These are phyloP conservation scores for Mrakia gelida DNA, from an alignment of 768 basidiomycete species.

Conservation along the genomic window DNA sequence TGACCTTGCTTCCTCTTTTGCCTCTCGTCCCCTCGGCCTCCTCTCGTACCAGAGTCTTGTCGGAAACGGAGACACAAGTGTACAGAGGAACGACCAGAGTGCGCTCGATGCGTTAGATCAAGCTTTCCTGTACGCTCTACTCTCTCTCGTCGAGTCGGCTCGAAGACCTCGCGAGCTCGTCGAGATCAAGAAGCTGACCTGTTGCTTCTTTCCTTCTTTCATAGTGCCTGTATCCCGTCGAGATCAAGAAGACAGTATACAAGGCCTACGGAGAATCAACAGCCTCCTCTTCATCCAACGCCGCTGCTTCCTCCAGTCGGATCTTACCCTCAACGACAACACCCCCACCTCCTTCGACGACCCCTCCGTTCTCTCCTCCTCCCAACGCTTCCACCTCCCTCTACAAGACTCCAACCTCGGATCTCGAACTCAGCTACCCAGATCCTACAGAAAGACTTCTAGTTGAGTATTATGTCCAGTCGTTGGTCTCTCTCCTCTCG, in stretches of 20 bases:
- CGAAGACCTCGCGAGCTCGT: background rate
- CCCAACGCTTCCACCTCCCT: background rate
- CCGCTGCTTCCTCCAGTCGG: background rate
- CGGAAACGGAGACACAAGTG: background rate
- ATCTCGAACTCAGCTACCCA: background rate
- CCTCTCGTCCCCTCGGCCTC: background rate
- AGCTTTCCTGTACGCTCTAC: background rate
- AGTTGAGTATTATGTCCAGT: background rate
- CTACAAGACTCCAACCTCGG: background rate
- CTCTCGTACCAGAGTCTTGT: background rate
- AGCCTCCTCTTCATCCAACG: background rate
- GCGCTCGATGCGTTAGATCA: background rate
- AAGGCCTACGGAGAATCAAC: background rate
- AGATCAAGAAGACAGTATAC: background rate
- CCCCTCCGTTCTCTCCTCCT: background rate
- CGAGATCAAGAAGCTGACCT: background rate
- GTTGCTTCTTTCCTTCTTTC: background rate
- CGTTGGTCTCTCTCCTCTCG: background rate
- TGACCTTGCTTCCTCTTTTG: background rate
- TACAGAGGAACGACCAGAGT: background rate
- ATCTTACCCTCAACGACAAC: no score
- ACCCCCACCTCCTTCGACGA: background rate
- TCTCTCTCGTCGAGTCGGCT: background rate
- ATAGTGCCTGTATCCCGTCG: background rate
- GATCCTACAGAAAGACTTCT: background rate